Evolutionary conservation across 192 early-diverging fungal species (phyloP), one percentile per base, ranked within the genome.

Genomic region (Backusella circina): DNA sequence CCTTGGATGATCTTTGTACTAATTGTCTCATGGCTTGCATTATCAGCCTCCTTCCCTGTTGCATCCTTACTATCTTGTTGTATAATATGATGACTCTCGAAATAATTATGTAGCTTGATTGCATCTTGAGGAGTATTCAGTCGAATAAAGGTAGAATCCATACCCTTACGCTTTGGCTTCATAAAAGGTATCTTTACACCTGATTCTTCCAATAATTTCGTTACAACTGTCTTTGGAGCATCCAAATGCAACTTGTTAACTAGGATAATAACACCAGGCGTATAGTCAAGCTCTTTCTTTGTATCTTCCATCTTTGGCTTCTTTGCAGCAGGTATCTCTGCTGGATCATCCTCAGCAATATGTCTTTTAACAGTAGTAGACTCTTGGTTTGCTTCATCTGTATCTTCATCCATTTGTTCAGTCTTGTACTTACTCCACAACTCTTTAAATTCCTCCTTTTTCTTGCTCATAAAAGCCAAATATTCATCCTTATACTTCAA

Each of bases 41-140:
- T 23, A 1, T 31, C 50, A 15, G 33, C 16, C 16, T 35, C 37
- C 23, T 72, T 54, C 21, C 77, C 77, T 3, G 12, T 61, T 13
- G 10, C 30, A 28, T 78, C 77, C 21, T 65, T 71, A 3, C 23
- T 50, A 26, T 16, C 21, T 31, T 41, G 38, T 16, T 78, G 77
- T 2, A 70, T 37, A 15, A 47, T 3, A 9, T 18, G 71, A 50
- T 78, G 65, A 0, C 23, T 28, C 12, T 74, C 12, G 35, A 75
- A 79, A 31, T 71, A 79, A 3, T 68, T 0, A 2, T 37, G 35
- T 15, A 75, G 32, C 28, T 64, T 71, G 16, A 71, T 15, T 18
- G 78, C 64, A 67, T 79, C 78, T 36, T 79, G 41, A 0, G 72
- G 61, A 3, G 68, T 41, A 10, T 31, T 33, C 36, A 79, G 21